Base-by-base conservation (phyloP, 495 filamentous ascomycete species). In the Usnea hakonensis region DNA sequence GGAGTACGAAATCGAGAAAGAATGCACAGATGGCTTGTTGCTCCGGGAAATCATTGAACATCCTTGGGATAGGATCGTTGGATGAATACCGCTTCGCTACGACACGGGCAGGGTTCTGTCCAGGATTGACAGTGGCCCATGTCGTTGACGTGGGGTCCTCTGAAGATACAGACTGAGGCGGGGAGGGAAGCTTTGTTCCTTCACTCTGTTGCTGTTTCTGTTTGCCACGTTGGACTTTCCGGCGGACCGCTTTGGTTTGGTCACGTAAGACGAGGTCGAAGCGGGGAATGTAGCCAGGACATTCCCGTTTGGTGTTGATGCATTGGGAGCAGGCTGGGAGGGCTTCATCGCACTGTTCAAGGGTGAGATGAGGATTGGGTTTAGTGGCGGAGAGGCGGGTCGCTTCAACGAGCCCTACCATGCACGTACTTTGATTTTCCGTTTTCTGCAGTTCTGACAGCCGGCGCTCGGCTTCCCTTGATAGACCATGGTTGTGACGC, bases 391-490 rank as follows among this genome's bases (percentile, higher is more conserved):
- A 33, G 48, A 32, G 48, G 26, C 35, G 48, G 48, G 28, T 52
- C 17, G 19, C 28, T 40, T 33, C 16, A 43, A 41, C 33, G 43
- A 57, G 46, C 19, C 9, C 28, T 58, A 23, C 50, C 32, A 3
- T 30, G 40, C 32, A 60, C 61, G 44, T 57, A 65, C 67, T 78
- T 87, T 87, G 65, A 87, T 87, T 71, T 80, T 82, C 64, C 85
- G 76, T 37, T 78, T 79, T 62, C 86, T 80, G 71, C 87, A 90
- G 61, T 79, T 85, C 58, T 81, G 81, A 70, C 87, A 89, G 46
- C 85, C 84, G 66, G 84, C 84, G 64, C 85, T 87, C 65, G 85
- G 85, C 66, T 87, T 89, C 36, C 87, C 86, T 68, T 81, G 81
- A 70, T 88, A 87, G n/a, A 89, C 86, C 85, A 88, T 90, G 26